Conservation (phyloP, 176 grass and related monocot genomes). For the Poa pratensis region DNA sequence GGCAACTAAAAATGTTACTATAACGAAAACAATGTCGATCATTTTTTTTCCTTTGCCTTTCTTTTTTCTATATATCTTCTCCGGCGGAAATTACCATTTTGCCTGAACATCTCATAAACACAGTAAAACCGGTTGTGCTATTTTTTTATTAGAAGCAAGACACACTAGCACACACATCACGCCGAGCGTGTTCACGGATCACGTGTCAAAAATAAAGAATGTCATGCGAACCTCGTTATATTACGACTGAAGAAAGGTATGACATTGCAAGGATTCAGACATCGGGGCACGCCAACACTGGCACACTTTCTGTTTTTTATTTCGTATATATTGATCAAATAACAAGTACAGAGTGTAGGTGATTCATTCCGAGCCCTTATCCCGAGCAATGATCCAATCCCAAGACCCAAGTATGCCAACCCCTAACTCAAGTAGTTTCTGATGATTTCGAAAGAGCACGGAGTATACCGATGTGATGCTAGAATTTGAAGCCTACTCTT, state of each 20-base stretch:
- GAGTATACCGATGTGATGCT: no score
- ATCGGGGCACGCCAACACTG: background rate
- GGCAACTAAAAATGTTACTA: no score
- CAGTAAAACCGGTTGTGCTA: background rate
- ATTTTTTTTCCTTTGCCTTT: background rate
- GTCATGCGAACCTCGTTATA: background rate
- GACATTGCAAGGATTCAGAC: background rate
- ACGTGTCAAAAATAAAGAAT: background rate
- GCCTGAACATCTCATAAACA: background rate
- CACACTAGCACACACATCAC: background rate
- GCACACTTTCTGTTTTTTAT: background rate
- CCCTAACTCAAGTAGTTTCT: background rate
- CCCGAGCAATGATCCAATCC: background rate
- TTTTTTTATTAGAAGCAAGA: background rate
- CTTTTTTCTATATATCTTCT: background rate
- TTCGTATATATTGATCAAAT: background rate
- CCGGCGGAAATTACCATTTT: background rate
- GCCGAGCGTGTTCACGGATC: background rate
- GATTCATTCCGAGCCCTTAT: no score
- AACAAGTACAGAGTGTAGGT: background rate
- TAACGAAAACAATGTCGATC: no score
- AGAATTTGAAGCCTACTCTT: background rate
- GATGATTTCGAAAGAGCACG: no score
- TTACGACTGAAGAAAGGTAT: background rate
- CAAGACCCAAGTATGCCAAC: background rate